Evolutionary conservation across 164 flowering plant species (phyloP).

Genomic region (Sextonia rubra): DNA sequence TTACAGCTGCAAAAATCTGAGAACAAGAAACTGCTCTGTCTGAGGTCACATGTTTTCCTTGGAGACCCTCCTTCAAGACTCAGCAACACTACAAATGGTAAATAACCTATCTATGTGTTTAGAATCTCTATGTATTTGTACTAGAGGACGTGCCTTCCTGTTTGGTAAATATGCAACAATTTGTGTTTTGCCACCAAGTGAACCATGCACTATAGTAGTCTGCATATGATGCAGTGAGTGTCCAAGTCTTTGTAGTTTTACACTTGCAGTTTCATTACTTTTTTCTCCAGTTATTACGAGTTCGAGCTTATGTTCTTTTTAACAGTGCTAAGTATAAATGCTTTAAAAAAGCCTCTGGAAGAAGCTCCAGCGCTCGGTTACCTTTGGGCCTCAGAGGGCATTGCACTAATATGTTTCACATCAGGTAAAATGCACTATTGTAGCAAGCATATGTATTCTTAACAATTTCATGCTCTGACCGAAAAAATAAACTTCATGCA

Average conservation of each 20-base stretch:
- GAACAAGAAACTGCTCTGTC: constrained; percentile 22
- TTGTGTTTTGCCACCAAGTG: neutral
- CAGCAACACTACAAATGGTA: constrained; percentile 21
- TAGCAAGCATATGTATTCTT: neutral
- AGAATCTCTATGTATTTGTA: neutral
- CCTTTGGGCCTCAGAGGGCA: constrained; percentile 60
- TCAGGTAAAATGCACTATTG: constrained; percentile 48
- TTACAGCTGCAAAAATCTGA: constrained; percentile 24
- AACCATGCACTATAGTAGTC: neutral
- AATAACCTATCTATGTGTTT: neutral
- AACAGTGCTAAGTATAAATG: constrained; percentile 41
- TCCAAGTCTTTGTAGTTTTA: neutral
- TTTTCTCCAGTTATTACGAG: too few relatives aligned
- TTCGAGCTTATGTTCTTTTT: neutral
- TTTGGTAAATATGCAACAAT: neutral
- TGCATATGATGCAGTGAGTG: neutral
- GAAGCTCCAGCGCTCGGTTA: constrained; percentile 23
- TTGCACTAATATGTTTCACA: constrained; percentile 83
- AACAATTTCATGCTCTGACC: neutral
- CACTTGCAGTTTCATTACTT: neutral
- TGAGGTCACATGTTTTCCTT: constrained; percentile 54
- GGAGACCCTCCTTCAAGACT: constrained; percentile 23
- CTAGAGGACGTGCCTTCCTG: neutral
- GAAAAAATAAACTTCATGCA: too few relatives aligned
- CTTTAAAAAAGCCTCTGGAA: constrained; percentile 19